Evolutionary conservation across 176 grass and related monocot species (phyloP).

Genomic region (Juncus inflexus): DNA sequence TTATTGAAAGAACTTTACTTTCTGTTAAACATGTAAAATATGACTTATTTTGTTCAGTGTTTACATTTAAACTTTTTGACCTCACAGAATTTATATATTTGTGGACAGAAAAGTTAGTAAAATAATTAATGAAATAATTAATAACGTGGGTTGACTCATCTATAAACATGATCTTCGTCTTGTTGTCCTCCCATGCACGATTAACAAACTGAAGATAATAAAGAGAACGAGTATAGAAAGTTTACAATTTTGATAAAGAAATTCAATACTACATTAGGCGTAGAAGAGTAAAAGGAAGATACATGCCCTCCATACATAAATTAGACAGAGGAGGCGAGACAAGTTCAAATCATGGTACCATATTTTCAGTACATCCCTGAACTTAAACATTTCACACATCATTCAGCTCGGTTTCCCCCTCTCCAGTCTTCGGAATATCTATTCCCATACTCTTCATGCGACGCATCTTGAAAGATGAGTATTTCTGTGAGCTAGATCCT

Average conservation of each 20-base stretch:
- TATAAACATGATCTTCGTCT: no score
- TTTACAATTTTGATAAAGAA: not conserved
- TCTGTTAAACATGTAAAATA: no score
- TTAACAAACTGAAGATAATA: no score
- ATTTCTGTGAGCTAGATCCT: conserved; percentile 38
- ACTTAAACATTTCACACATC: conserved; percentile 2
- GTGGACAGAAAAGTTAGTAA: no score
- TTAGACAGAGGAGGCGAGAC: not conserved
- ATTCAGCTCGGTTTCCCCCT: conserved; percentile 3
- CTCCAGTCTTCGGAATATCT: conserved; percentile 24
- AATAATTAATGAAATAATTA: no score
- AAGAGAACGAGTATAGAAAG: no score
- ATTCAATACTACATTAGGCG: not conserved
- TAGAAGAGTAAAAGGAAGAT: not conserved
- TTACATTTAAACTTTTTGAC: no score
- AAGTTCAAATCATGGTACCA: not conserved
- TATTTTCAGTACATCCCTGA: not conserved
- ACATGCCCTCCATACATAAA: not conserved
- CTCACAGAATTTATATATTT: no score
- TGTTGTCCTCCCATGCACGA: no score
- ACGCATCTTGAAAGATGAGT: conserved; percentile 87
- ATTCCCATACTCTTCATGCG: conserved; percentile 68
- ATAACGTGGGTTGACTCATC: no score
- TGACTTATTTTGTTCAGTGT: no score
- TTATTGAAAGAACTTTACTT: no score